Evolutionary conservation across 2,329 filamentous ascomycete genomes (phyloP).

Genomic region (Fusarium albosuccineum): DNA sequence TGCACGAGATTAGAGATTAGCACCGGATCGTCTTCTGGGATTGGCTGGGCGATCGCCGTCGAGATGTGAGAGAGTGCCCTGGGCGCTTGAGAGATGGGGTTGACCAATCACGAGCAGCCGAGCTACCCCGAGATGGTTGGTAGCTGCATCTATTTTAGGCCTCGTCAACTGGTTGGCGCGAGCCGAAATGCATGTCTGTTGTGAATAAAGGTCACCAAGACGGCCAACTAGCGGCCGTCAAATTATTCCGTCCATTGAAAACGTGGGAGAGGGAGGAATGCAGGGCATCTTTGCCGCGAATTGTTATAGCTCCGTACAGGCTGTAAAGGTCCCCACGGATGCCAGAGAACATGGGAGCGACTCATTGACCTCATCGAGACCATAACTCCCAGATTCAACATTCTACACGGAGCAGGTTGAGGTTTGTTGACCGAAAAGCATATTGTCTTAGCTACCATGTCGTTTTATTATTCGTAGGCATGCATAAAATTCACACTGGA

Average conservation of each 20-base stretch:
- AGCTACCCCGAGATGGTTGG: constrained; percentile 27
- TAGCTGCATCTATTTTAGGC: constrained; percentile 34
- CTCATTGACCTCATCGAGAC: too few relatives aligned
- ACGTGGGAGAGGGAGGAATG: not conserved
- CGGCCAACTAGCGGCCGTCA: constrained; percentile 2
- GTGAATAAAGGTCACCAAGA: constrained; percentile 12
- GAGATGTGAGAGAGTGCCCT: constrained; percentile 20
- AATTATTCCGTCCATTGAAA: constrained; percentile 13
- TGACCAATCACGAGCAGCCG: constrained; percentile 36
- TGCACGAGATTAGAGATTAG: constrained; percentile 28
- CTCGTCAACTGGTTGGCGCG: constrained; percentile 31
- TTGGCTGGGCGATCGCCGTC: constrained; percentile 30
- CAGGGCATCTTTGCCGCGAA: not conserved
- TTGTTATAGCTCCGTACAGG: not conserved
- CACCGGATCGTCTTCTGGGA: constrained; percentile 23
- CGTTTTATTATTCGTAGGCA: too few relatives aligned
- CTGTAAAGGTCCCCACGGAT: not conserved
- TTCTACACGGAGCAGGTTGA: too few relatives aligned
- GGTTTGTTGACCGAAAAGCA: too few relatives aligned
- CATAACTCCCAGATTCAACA: too few relatives aligned
- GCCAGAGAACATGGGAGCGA: too few relatives aligned
- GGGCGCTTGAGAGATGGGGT: constrained; percentile 37
- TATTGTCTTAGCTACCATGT: too few relatives aligned
- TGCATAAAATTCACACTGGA: too few relatives aligned
- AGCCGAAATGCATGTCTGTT: constrained; percentile 38